Percentiles rank a stretch among this genome's conserved stretches.
Evolutionary conservation across 495 filamentous ascomycete species (phyloP).

Genomic region (Staphylotrichum tortipilum): DNA sequence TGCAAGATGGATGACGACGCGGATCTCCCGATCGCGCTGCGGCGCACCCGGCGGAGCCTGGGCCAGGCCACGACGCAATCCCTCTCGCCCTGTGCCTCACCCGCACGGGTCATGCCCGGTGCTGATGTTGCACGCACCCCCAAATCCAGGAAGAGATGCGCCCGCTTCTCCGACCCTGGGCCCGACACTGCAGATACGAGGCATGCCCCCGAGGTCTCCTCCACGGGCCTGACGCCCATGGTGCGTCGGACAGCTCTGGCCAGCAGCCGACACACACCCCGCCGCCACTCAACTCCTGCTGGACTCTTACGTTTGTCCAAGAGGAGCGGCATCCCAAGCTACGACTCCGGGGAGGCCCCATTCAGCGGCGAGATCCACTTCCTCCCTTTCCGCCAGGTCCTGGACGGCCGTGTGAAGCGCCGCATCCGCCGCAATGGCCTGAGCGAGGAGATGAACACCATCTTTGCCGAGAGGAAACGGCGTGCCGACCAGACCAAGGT

Average conservation of each 20-base stretch:
- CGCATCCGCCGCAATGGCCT: constrained; percentile 62
- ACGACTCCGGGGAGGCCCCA: constrained; percentile 21
- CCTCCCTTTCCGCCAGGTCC: constrained; percentile 56
- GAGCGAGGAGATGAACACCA: constrained; percentile 65
- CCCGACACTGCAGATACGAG: constrained; percentile 24
- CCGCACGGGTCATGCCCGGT: neutral
- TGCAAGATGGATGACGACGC: constrained; percentile 11
- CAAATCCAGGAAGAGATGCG: constrained; percentile 46
- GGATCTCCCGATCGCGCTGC: constrained; percentile 21
- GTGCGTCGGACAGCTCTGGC: constrained; percentile 49
- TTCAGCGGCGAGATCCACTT: constrained; percentile 38
- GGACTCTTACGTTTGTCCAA: constrained; percentile 14
- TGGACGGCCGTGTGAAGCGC: constrained; percentile 64
- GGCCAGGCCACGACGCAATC: neutral
- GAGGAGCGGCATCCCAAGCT: constrained; percentile 24
- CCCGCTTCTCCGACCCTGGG: constrained; percentile 67
- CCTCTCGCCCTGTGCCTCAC: neutral
- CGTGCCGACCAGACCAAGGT: constrained; percentile 28
- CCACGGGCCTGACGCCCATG: constrained; percentile 63
- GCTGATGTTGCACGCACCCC: constrained; percentile 7
- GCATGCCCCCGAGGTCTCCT: constrained; percentile 30
- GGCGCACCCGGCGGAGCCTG: constrained; percentile 19
- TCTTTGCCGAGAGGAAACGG: constrained; percentile 49
- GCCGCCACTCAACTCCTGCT: constrained; percentile 35
- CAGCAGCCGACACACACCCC: constrained; percentile 35